These are phyloP conservation scores for Pythium diclinum DNA, from an alignment of 352 stramenopile genomes.

Conservation along the genomic window DNA sequence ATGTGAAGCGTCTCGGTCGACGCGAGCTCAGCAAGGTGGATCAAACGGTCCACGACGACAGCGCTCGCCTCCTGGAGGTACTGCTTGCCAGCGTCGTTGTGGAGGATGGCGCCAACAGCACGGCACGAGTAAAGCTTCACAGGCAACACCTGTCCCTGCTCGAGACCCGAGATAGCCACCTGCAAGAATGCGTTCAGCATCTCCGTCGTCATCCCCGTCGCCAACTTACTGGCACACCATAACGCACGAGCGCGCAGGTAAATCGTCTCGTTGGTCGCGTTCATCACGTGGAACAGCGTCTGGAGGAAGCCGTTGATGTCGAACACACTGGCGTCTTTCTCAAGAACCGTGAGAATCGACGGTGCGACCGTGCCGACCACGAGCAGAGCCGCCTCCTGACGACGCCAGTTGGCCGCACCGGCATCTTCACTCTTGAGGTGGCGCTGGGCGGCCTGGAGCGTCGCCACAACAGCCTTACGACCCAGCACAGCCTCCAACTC, in stretches of 20 bases:
- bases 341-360: slow-evolving; percentile 53
- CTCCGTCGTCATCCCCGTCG: slow-evolving; percentile 62
- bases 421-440: slow-evolving; percentile 47
- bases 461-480: slow-evolving; percentile 52
- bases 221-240: slow-evolving; percentile 77
- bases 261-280: slow-evolving; percentile 54
- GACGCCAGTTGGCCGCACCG: slow-evolving; percentile 42
- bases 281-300: slow-evolving; percentile 80
- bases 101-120: slow-evolving; percentile 66
- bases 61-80: slow-evolving; percentile 47
- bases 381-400: slow-evolving; percentile 72
- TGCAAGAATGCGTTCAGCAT: slow-evolving; percentile 73
- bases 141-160: slow-evolving; percentile 64
- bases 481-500: slow-evolving; percentile 69
- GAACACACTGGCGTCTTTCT: slow-evolving; percentile 51
- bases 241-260: slow-evolving; percentile 74
- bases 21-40: slow-evolving; percentile 51
- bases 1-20: slow-evolving; percentile 77
- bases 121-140: slow-evolving; percentile 79
- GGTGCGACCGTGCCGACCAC: slow-evolving; percentile 64
- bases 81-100: slow-evolving; percentile 54
- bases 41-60: slow-evolving; percentile 57
- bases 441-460: slow-evolving; percentile 56
- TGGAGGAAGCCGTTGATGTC: slow-evolving; percentile 64
- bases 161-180: slow-evolving; percentile 68